Conservation (phyloP, 1,284 basidiomycete genomes). For the Sporisorium reilianum region DNA sequence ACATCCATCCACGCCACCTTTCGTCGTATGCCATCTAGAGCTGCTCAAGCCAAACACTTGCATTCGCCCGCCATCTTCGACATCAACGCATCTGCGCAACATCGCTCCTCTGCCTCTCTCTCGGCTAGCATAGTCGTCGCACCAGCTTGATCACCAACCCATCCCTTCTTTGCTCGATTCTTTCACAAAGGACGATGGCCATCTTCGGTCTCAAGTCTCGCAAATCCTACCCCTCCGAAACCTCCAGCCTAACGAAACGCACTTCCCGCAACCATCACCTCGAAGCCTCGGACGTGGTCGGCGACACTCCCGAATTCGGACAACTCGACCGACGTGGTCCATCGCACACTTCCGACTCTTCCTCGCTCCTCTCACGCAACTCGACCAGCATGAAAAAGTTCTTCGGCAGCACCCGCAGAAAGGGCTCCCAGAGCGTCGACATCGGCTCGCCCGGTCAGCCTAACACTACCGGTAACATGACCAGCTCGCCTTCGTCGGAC, state of each 20-base stretch:
- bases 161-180: not conserved
- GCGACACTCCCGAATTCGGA: constrained; percentile 42
- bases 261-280: constrained; percentile 13
- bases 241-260: constrained; percentile 24
- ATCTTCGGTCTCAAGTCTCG: constrained; percentile 45
- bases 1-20: not conserved
- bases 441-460: constrained; percentile 13
- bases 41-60: no score
- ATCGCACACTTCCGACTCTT: constrained; percentile 34
- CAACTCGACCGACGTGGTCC: constrained; percentile 22
- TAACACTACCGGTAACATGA: constrained; percentile 1
- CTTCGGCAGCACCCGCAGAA: constrained; percentile 49
- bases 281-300: constrained; percentile 48
- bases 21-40: no score
- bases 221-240: constrained; percentile 40
- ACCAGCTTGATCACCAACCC: not conserved
- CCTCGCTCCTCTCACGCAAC: constrained; percentile 40
- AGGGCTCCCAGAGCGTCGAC: constrained; percentile 44
- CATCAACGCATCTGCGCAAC: not conserved
- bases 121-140: not conserved
- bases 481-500: constrained; percentile 10
- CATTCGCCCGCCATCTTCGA: no score
- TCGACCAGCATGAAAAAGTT: constrained; percentile 53
- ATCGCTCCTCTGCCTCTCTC: not conserved
- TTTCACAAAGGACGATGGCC: constrained; percentile 22